Base-by-base conservation (phyloP, 345 rosid species). In the Citrus medica region DNA sequence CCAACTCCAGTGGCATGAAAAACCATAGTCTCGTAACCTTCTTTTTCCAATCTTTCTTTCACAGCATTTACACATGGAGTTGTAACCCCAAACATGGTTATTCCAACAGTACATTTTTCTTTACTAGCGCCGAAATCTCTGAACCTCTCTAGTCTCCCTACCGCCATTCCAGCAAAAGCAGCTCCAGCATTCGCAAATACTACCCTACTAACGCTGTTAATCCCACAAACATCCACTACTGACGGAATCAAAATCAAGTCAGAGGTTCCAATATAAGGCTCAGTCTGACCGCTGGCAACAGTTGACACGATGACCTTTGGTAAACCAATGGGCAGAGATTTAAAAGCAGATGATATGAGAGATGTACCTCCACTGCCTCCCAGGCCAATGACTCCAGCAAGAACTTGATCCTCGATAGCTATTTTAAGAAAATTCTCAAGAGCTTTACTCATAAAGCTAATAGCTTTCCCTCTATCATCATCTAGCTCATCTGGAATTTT, bases 1-100 rank as follows among this genome's bases (percentile, higher is more conserved):
- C 99, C 99, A 4, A 91, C 87, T 30, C 98, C 99, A 14, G 97
- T 95, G 79, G 99, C 99, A 85, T 95, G 98, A 78, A 95, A 95
- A 81, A 95, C 88, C 79, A 95, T 83, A 38, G 92, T 87, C 87
- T 93, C 99, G n/a, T 83, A 95, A 74, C 93, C 98, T 86, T 91
- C 80, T 77, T 81, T 86, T 8, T 67, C 80, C 86, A 95, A 85
- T 62, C 90, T 86, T 64, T 92, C 90, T 67, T 87, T 88, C 28
- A 93, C 93, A 66, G 87, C 89, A 81, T 76, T 91, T 10, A 88
- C 98, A 73, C 98, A 95, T 1, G 93, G 87, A 68, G 99, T 95
- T 22, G 98, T 95, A 14, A 95, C 98, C 58, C 98, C 99, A 81
- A 95, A 95, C 99, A 95, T 93, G 38, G 99, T 95, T 3, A 93